Percentiles rank a stretch among this genome's conserved stretches.
Evolutionary conservation across 2,329 filamentous ascomycete genomes (phyloP).

Genomic region (Botrytis squamosa): DNA sequence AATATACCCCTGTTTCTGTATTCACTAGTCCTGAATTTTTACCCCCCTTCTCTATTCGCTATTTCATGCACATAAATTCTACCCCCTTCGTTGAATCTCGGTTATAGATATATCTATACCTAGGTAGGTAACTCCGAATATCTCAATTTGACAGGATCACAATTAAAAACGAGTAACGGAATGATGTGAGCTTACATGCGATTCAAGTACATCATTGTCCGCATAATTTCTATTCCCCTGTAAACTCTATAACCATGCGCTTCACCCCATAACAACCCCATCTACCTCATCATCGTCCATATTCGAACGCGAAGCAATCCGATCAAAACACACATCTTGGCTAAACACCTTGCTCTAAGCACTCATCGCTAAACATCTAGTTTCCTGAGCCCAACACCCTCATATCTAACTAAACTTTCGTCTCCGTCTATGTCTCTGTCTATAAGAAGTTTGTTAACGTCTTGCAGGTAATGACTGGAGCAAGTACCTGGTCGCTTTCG

Average conservation of each 20-base stretch:
- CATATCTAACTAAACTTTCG: background rate
- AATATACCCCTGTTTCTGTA: background rate
- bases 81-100: too few species aligned
- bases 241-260: background rate
- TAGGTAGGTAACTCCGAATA: background rate
- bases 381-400: background rate
- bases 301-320: conserved; percentile 2
- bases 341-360: background rate
- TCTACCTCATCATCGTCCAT: background rate
- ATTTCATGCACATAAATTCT: too few species aligned
- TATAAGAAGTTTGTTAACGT: conserved; percentile 14
- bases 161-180: background rate
- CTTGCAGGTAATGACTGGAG: conserved; percentile 10
- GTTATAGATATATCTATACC: too few species aligned
- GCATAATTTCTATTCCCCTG: background rate
- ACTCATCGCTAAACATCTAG: background rate
- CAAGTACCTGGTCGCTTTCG: conserved; percentile 7
- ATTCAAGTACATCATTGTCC: too few species aligned
- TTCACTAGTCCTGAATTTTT: background rate
- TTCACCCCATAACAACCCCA: background rate
- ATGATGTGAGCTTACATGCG: background rate
- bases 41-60: background rate
- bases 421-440: background rate
- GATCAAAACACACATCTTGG: background rate
- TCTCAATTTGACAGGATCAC: background rate